Conservation (phyloP, 208 protist genomes). For the Trypanosomatidae sp. region DNA sequence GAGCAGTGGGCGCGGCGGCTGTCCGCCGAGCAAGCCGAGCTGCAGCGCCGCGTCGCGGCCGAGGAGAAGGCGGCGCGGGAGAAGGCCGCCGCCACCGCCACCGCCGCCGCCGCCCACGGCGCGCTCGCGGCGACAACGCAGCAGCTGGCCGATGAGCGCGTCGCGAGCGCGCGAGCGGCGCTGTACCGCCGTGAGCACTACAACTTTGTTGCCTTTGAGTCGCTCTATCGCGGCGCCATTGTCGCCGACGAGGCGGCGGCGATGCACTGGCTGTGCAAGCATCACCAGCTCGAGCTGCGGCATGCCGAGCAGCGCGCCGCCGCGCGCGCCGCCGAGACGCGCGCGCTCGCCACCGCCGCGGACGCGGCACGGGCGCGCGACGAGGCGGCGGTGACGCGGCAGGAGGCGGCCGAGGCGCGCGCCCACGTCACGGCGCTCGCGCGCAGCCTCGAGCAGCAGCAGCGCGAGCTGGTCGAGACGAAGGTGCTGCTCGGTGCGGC, state of each 20-base stretch:
- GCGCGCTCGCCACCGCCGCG: too few relatives aligned
- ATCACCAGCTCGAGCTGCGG: conserved; percentile 28
- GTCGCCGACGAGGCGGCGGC: too few relatives aligned
- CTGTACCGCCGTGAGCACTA: conserved; percentile 10
- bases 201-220: conserved; percentile 5
- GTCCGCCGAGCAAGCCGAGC: conserved; percentile 8
- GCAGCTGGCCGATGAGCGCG: too few relatives aligned
- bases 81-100: conserved; percentile 9
- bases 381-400: too few relatives aligned
- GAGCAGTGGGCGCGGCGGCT: conserved; percentile 11
- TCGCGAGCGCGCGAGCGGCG: conserved; percentile 12
- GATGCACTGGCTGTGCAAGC: conserved; percentile 12
- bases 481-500: background rate
- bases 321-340: too few relatives aligned
- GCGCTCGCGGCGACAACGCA: too few relatives aligned
- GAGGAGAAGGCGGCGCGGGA: conserved; percentile 14
- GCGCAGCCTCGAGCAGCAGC: background rate
- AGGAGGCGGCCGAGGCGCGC: too few relatives aligned
- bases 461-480: background rate
- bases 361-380: too few relatives aligned
- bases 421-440: too few relatives aligned
- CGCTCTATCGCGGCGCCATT: too few relatives aligned
- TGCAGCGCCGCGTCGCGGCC: conserved; percentile 7
- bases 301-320: conserved; percentile 23
- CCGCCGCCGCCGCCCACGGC: too few relatives aligned